A percentile compares a stretch with the other conserved stretches of the same genome.
Evolutionary conservation across 2,329 filamentous ascomycete genomes (phyloP).

Genomic region (Paraphaeosphaeria minitans): DNA sequence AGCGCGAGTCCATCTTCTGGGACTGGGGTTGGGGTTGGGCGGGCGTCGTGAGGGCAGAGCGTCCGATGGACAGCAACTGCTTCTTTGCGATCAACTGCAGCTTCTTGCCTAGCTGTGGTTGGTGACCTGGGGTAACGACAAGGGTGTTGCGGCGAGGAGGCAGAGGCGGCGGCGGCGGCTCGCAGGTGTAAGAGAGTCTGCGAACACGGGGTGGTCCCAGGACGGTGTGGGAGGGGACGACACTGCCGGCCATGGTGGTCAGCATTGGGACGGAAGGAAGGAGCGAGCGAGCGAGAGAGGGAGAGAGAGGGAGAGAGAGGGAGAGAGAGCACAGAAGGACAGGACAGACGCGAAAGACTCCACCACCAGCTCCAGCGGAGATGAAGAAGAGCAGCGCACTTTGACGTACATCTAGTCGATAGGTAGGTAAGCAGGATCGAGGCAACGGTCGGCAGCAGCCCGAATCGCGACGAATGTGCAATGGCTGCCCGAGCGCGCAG

Average conservation of each 20-base stretch:
- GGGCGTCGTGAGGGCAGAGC: conserved; percentile 17
- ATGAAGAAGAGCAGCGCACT: conserved; percentile 30
- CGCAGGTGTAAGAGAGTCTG: conserved; percentile 25
- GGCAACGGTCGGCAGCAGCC: conserved; percentile 19
- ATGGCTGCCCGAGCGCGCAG: conserved; percentile 27
- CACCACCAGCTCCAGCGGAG: conserved; percentile 28
- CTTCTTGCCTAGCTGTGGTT: conserved; percentile 20
- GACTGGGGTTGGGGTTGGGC: background rate
- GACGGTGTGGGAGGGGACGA: conserved; percentile 29
- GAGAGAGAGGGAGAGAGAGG: conserved; percentile 12
- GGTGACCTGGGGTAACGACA: conserved; percentile 28
- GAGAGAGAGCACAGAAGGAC: conserved; percentile 18
- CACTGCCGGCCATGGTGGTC: conserved; percentile 42
- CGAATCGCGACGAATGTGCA: conserved; percentile 18
- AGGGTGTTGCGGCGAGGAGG: conserved; percentile 33
- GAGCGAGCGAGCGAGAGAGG: too few relatives aligned
- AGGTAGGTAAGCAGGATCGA: conserved; percentile 17
- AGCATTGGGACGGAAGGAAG: conserved; percentile 24
- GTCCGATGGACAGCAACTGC: conserved; percentile 1
- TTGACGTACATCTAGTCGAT: conserved; percentile 43
- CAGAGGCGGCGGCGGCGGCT: conserved; percentile 26
- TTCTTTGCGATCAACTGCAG: conserved; percentile 7
- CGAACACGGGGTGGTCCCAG: conserved; percentile 18
- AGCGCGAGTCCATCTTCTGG: conserved; percentile 40
- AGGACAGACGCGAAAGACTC: conserved; percentile 25